A percentile compares a stretch with the other conserved stretches of the same genome.
Evolutionary conservation across 1,284 basidiomycete species (phyloP).

Genomic region (Inonotus hispidus): DNA sequence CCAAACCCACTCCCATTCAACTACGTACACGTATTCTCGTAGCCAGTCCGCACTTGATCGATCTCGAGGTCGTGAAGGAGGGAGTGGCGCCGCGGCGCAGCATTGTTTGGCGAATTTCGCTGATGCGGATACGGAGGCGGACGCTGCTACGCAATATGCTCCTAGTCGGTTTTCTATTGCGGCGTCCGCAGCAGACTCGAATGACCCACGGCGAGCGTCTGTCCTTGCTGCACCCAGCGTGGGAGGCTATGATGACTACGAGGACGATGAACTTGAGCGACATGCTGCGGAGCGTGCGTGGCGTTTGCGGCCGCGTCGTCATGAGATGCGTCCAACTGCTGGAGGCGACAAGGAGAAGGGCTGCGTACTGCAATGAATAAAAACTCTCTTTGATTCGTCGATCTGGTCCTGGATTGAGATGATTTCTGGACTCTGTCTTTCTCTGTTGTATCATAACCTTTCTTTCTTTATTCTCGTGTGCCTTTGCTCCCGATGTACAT

Average conservation of each 20-base stretch:
- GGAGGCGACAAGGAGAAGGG: slow-evolving; percentile 10
- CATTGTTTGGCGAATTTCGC: not conserved
- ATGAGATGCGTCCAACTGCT: not conserved
- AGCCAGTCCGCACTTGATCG: slow-evolving; percentile 2
- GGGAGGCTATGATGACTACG: slow-evolving; percentile 3
- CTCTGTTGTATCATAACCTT: not conserved
- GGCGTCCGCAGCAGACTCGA: slow-evolving; percentile 12
- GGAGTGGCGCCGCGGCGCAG: not conserved
- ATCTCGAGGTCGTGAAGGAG: not conserved
- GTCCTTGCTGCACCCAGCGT: slow-evolving; percentile 12
- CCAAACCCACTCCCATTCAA: not conserved
- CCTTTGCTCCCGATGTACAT: not conserved
- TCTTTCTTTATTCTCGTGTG: not conserved
- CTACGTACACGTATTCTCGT: not conserved
- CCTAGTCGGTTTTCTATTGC: slow-evolving; percentile 11
- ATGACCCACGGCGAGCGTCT: slow-evolving; percentile 4
- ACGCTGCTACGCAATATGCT: slow-evolving; percentile 1
- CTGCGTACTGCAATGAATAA: slow-evolving; percentile 13
- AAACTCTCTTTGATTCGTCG: not conserved
- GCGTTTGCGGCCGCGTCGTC: not conserved
- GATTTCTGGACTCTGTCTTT: not conserved
- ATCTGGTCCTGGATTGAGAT: not conserved
- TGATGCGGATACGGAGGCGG: slow-evolving; percentile 4
- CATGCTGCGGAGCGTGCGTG: not conserved
- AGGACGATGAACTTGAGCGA: slow-evolving; percentile 8